Conservation (phyloP, 1,284 basidiomycete species). For the Tilletia walkeri region DNA sequence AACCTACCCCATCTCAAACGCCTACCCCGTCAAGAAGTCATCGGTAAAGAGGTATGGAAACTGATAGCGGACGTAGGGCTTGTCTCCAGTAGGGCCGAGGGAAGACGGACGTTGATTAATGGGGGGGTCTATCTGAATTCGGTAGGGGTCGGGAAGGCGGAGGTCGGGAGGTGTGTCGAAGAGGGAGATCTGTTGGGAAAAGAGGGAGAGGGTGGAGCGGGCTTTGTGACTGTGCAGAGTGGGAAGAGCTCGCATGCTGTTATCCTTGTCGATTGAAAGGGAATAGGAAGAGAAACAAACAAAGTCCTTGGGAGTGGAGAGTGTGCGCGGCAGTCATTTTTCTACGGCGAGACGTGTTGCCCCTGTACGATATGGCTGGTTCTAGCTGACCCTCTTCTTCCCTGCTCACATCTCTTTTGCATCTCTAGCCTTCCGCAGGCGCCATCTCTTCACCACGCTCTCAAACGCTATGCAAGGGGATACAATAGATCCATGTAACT, state of each 20-base stretch:
- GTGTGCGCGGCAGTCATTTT: too few relatives aligned
- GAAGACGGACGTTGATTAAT: slow-evolving; percentile 22
- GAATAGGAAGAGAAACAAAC: neutral
- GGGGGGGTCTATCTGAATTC: slow-evolving; percentile 31
- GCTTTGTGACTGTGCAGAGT: neutral
- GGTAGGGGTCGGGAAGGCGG: slow-evolving; percentile 1
- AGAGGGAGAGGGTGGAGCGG: neutral
- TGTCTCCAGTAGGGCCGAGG: slow-evolving; percentile 27
- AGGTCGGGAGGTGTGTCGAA: neutral
- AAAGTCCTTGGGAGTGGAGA: neutral
- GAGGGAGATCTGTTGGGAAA: slow-evolving; percentile 2
- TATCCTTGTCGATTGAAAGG: neutral
- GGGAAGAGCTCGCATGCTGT: slow-evolving; percentile 10
- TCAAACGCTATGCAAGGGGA: too few relatives aligned
- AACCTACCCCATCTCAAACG: neutral
- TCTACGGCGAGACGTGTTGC: too few relatives aligned
- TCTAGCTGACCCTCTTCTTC: too few relatives aligned
- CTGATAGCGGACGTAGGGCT: slow-evolving; percentile 14
- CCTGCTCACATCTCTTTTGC: too few relatives aligned
- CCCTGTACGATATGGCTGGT: too few relatives aligned
- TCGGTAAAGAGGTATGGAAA: slow-evolving; percentile 5
- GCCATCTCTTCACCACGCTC: too few relatives aligned
- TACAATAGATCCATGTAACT: too few relatives aligned
- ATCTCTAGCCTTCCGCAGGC: too few relatives aligned
- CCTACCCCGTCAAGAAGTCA: neutral